Base-by-base conservation (phyloP, 2,329 filamentous ascomycete genomes). In the Calonectria montana region DNA sequence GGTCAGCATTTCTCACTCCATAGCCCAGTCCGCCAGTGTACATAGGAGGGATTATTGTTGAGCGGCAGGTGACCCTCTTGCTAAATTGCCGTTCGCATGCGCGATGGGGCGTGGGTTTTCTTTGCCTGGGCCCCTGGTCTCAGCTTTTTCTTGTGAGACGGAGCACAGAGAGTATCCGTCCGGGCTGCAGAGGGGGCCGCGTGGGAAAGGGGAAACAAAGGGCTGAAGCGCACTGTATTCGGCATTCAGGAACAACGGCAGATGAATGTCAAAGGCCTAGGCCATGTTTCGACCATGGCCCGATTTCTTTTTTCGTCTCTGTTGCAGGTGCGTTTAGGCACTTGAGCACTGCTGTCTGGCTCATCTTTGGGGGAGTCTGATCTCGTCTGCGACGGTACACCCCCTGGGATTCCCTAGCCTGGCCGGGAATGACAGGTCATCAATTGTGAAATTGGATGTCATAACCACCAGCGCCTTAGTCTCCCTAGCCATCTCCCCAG, bases 361-460 rank as follows among this genome's bases (percentile, higher is more conserved):
- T 50, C n/a, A 45, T 48, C 45, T 43, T 25, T 25, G 53, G 65
- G 65, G 63, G 69, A 16, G 45, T 53, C 63, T 35, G 13, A n/a
- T 18, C 48, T 57, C 25, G 27, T 25, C 45, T 45, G 25, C 25
- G 23, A 62, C 48, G 59, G 25, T 50, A 45, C 66, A 45, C 62
- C 70, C 61, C 61, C 50, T 21, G 27, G 61, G 65, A 43, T 47
- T 43, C 50, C 65, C 61, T 62, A 45, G 35, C 41, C 43, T 25
- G 62, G 55, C 53, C 45, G 69, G 71, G 67, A 70, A 61, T 74
- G 71, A 76, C 72, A 78, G 74, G 76, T 77, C 74, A 75, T 73
- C 70, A 72, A 55, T 67, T 71, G 67, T 69, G 77, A 79, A 79
- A 79, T 79, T 79, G 71, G 76, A 77, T 76, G 77, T 79, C 76